Conservation (phyloP, 177 flowering plant genomes). For the Vitis hybrid region DNA sequence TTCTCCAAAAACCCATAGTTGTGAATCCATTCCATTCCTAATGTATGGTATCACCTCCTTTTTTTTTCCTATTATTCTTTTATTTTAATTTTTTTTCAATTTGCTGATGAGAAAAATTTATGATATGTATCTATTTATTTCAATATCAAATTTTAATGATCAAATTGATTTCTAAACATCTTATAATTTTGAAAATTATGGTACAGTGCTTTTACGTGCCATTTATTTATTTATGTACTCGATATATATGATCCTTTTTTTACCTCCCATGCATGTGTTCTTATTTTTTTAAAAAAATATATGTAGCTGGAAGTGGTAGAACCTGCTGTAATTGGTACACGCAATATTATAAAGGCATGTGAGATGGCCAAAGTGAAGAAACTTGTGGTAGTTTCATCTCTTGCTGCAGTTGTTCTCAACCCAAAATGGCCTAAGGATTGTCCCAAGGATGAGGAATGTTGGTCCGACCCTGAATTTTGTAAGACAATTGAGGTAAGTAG, state of each 20-base stretch:
- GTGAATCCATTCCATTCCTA: no score
- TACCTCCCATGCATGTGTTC: neutral
- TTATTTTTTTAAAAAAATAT: neutral
- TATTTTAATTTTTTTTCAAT: no score
- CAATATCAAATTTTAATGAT: no score
- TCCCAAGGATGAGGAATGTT: conserved; percentile 32
- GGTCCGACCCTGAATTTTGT: conserved; percentile 36
- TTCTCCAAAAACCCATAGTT: no score
- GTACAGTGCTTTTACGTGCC: no score
- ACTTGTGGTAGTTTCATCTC: conserved; percentile 35
- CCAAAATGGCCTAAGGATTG: conserved; percentile 32
- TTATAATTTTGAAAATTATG: no score
- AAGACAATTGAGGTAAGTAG: conserved; percentile 17
- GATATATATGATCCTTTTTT: neutral
- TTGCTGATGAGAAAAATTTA: no score
- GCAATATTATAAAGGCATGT: conserved; percentile 34
- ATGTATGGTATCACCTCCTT: no score
- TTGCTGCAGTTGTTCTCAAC: conserved; percentile 23
- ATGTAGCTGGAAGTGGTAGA: conserved; percentile 31
- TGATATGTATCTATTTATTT: no score
- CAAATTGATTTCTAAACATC: no score
- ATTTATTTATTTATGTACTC: no score
- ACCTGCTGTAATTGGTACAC: conserved; percentile 37
- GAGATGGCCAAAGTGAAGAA: conserved; percentile 21
- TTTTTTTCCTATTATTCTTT: no score